phyloP scores from a whole-genome alignment of 2,329 filamentous ascomycete genomes.

The Nannizziopsis barbatae region DNA sequence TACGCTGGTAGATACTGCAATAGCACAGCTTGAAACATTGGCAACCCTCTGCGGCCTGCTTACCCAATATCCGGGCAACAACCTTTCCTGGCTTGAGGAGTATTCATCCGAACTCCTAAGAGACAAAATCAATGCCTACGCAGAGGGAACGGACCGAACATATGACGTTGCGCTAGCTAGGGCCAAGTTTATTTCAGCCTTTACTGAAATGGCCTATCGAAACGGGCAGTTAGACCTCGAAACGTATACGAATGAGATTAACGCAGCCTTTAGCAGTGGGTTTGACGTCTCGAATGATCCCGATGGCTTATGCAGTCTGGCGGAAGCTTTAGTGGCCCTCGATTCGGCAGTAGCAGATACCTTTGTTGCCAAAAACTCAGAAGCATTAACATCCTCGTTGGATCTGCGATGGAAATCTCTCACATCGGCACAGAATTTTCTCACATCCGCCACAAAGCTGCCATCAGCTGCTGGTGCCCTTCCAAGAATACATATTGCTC shows the following conservation, averaged over 20 bases:
- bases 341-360: constrained; percentile 38
- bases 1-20: constrained; percentile 56
- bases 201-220: constrained; percentile 49
- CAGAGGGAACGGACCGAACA: constrained; percentile 35
- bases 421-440: constrained; percentile 39
- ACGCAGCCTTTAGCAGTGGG: constrained; percentile 31
- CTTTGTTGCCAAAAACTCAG: constrained; percentile 21
- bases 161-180: constrained; percentile 45
- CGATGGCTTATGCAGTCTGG: constrained; percentile 44
- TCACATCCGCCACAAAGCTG: constrained; percentile 43
- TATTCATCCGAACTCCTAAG: constrained; percentile 44
- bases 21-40: constrained; percentile 50
- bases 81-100: constrained; percentile 48
- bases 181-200: constrained; percentile 46
- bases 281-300: constrained; percentile 36
- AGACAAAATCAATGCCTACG: constrained; percentile 44
- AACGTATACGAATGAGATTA: constrained; percentile 42
- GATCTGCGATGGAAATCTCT: constrained; percentile 43
- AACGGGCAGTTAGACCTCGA: constrained; percentile 39
- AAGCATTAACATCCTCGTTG: constrained; percentile 24
- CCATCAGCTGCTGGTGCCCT: constrained; percentile 38
- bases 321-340: constrained; percentile 46
- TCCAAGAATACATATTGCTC: constrained; percentile 43
- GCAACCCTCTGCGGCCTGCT: constrained; percentile 42
- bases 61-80: constrained; percentile 32